phyloP scores from a whole-genome alignment of 2,329 filamentous ascomycete genomes.

The Pyrenochaeta sp. region DNA sequence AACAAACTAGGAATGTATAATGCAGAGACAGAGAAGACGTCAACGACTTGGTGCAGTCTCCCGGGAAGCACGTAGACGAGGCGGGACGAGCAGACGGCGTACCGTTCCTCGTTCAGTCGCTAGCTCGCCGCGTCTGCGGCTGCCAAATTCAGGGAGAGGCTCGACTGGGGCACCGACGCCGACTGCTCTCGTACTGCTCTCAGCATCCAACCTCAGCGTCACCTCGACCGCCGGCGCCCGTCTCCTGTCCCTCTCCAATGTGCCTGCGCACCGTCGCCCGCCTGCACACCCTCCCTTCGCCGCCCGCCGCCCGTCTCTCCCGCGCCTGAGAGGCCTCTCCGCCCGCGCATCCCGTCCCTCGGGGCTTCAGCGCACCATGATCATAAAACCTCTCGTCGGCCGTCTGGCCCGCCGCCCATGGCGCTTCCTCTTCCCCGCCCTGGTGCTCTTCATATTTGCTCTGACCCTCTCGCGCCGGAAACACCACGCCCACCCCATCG shows the following conservation, averaged over 20 bases:
- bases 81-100: not conserved
- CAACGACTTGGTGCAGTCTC: no score
- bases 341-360: slow-evolving; percentile 5
- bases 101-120: slow-evolving; percentile 4
- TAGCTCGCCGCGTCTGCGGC: slow-evolving; percentile 12
- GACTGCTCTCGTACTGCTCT: not conserved
- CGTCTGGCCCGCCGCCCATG: slow-evolving; percentile 39
- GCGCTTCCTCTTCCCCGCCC: slow-evolving; percentile 39
- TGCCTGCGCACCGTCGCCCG: slow-evolving; percentile 18
- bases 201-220: slow-evolving; percentile 6
- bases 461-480: slow-evolving; percentile 36
- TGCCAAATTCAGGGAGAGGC: slow-evolving; percentile 18
- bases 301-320: slow-evolving; percentile 3
- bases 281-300: slow-evolving; percentile 3
- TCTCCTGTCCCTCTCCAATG: slow-evolving; percentile 21
- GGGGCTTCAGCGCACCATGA: slow-evolving; percentile 16
- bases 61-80: not conserved
- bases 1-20: no score
- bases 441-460: slow-evolving; percentile 42
- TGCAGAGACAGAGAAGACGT: no score
- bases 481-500: slow-evolving; percentile 13
- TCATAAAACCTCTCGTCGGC: slow-evolving; percentile 35
- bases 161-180: slow-evolving; percentile 12
- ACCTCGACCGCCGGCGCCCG: no score
- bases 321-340: slow-evolving; percentile 5